Evolutionary conservation across 345 rosid genomes (phyloP), one percentile per base, ranked within the genome.

Genomic region (Brassica juncea): DNA sequence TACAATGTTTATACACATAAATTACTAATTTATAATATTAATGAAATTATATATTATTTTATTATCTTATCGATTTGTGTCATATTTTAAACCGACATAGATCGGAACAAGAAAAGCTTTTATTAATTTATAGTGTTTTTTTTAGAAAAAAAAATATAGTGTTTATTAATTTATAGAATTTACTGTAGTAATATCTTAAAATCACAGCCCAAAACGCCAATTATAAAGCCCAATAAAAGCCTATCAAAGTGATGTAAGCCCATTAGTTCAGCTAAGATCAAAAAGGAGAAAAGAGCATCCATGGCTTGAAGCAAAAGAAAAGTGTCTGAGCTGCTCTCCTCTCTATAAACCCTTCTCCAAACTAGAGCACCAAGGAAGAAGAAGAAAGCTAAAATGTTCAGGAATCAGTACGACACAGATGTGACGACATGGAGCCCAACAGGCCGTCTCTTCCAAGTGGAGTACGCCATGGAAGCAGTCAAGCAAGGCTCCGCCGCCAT

Each of bases 361-460:
- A 12, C 54, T 5, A 54, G 25, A 54, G 10, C 49, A 32, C 2
- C 39, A 35, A 54, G 47, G 8, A 35, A 60, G 66, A 12, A 16
- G 15, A 58, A 27, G 30, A 31, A 49, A 5, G 0, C 52, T 4
- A n/a, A 57, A 49, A 91, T 95, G 99, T 93, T 96, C 78, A 87
- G 99, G 87, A 96, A 96, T 82, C 99, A 93, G 77, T 96, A 96
- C 88, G 99, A 93, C 65, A 96, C 99, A 6, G 97, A 96, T 63
- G 99, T 93, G 23, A 96, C 99, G 55, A 92, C 99, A 72, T 96
- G 99, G 99, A 92, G 98, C 86, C 99, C 99, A 0, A 92, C 97
- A 34, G 98, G 99, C 10, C 84, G 99, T 69, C 85, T 96, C 9
- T 92, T 90, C 82, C 99, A 96, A 88, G 98, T 96, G 72, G 98